Conservation (phyloP, 768 basidiomycete genomes). For the Tylopilus balloui region DNA sequence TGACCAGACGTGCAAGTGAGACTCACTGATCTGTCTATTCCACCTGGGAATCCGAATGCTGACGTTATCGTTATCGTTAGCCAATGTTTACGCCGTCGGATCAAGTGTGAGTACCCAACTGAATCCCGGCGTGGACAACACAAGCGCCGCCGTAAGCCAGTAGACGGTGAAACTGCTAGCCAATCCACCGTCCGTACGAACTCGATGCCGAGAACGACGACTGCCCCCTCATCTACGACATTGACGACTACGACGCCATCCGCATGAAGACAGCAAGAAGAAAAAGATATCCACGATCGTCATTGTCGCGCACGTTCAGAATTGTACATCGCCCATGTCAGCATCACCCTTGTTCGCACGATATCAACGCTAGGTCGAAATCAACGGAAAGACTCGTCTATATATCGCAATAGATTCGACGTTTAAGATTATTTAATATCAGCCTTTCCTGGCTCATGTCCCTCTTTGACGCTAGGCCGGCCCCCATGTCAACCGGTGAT, state of each 20-base stretch:
- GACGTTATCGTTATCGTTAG: slow-evolving; percentile 29
- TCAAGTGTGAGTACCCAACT: slow-evolving; percentile 46
- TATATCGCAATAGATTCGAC: slow-evolving; percentile 20
- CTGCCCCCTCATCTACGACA: slow-evolving; percentile 16
- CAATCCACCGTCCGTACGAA: slow-evolving; percentile 22
- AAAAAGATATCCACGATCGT: slow-evolving; percentile 4
- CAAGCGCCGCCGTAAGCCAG: slow-evolving; percentile 34
- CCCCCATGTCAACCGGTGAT: slow-evolving; percentile 11
- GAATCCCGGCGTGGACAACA: slow-evolving; percentile 47
- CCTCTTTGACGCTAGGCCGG: slow-evolving; percentile 9
- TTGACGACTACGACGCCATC: slow-evolving; percentile 20
- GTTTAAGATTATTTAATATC: slow-evolving; percentile 25
- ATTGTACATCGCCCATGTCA: slow-evolving; percentile 6
- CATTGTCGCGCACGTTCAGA: slow-evolving; percentile 10
- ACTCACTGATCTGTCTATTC: slow-evolving; percentile 3
- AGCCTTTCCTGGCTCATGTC: slow-evolving; percentile 10
- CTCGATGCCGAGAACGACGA: slow-evolving; percentile 16
- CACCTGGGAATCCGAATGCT: slow-evolving; percentile 8
- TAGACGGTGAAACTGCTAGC: slow-evolving; percentile 22
- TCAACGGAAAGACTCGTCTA: slow-evolving; percentile 19
- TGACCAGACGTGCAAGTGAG: slow-evolving; percentile 46
- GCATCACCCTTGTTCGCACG: slow-evolving; percentile 7
- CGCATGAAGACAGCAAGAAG: slow-evolving; percentile 14
- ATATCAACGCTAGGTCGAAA: slow-evolving; percentile 10
- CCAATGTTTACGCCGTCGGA: slow-evolving; percentile 45